Evolutionary conservation across 106 monocot genomes (phyloP).

Genomic region (Xerophyta viscosa): DNA sequence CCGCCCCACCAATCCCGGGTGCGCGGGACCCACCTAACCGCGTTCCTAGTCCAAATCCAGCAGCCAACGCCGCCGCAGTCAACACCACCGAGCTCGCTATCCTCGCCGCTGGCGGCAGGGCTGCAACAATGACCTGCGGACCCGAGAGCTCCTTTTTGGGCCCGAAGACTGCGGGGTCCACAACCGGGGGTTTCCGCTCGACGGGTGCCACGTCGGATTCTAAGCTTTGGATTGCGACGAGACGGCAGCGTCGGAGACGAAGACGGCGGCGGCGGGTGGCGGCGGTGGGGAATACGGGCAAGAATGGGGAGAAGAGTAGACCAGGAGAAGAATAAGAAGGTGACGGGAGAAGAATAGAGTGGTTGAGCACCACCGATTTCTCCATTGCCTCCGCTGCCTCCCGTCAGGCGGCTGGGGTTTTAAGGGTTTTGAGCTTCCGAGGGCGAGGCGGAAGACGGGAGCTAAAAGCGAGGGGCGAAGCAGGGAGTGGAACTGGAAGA

Average conservation of each 20-base stretch:
- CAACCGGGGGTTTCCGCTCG: neutral
- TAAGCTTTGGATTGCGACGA: no score
- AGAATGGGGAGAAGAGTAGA: slow-evolving; percentile 11
- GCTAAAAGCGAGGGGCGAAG: no score
- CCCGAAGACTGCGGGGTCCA: slow-evolving; percentile 27
- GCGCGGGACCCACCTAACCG: slow-evolving; percentile 30
- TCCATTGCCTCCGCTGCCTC: no score
- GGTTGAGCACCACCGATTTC: slow-evolving; percentile 1
- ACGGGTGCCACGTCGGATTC: no score
- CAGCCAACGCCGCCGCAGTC: slow-evolving; percentile 53
- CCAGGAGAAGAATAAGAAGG: slow-evolving; percentile 7
- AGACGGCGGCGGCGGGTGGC: slow-evolving; percentile 1
- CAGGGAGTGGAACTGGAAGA: no score
- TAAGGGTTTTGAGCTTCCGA: no score
- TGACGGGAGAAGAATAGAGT: slow-evolving; percentile 19
- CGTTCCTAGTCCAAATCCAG: slow-evolving; percentile 62
- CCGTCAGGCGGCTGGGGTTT: no score
- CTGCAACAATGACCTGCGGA: slow-evolving; percentile 37
- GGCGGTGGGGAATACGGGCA: slow-evolving; percentile 2
- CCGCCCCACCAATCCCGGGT: slow-evolving; percentile 52
- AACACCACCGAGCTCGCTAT: slow-evolving; percentile 38
- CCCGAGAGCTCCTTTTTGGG: slow-evolving; percentile 47
- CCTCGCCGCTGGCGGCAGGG: slow-evolving; percentile 55
- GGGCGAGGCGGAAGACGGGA: no score
- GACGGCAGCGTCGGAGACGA: no score